These are phyloP conservation scores for Eucalyptus sideroxylon DNA, from an alignment of 345 rosid genomes.

Conservation along the genomic window DNA sequence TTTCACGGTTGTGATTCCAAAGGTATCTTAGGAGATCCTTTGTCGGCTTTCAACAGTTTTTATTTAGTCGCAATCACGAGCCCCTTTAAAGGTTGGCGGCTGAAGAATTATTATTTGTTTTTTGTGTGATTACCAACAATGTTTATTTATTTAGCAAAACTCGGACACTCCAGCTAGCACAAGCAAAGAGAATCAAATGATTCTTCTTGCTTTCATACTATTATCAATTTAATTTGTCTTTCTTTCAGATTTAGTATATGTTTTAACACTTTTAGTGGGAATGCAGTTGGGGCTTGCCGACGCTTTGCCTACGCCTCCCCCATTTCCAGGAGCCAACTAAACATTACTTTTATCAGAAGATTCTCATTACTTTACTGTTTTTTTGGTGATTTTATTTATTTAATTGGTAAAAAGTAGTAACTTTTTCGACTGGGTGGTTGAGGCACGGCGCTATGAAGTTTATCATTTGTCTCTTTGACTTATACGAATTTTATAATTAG, in stretches of 20 bases:
- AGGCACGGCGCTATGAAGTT: neutral
- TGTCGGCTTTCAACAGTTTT: neutral
- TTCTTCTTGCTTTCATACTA: neutral
- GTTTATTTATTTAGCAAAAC: neutral
- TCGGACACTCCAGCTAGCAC: neutral
- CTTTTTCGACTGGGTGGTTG: neutral
- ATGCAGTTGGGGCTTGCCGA: neutral
- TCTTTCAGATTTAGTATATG: neutral
- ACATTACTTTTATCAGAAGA: neutral
- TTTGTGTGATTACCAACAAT: neutral
- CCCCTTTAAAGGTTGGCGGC: neutral
- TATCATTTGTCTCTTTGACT: neutral
- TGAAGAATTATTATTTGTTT: neutral
- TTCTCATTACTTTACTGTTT: neutral
- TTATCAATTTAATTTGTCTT: neutral
- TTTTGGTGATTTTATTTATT: no score
- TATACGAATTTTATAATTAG: neutral
- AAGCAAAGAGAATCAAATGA: neutral
- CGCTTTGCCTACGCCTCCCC: neutral
- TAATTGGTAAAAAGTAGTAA: neutral
- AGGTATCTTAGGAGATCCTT: neutral
- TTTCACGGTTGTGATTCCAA: neutral
- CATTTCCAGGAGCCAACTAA: neutral
- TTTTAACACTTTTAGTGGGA: neutral
- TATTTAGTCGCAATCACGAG: neutral